Conservation (phyloP, 164 flowering plant species). For the Annona squamosa region DNA sequence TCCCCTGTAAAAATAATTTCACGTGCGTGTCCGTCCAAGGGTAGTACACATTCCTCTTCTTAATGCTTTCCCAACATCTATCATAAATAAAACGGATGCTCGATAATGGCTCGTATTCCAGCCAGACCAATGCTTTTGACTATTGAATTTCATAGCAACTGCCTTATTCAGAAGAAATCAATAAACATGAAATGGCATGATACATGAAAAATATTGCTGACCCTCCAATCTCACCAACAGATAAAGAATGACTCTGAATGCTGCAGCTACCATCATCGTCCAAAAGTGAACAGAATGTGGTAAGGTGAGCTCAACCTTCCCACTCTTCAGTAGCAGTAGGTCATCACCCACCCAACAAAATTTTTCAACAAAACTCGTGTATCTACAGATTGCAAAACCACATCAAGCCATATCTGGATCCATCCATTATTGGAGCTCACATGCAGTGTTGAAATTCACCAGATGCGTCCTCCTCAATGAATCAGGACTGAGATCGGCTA, state of each 20-base stretch:
- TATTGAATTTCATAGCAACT: constrained; percentile 5
- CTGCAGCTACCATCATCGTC: constrained; percentile 11
- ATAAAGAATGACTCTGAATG: constrained; percentile 32
- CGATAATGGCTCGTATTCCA: not conserved
- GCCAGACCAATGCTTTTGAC: not conserved
- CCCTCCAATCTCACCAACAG: constrained; percentile 20
- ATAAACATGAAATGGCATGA: constrained; percentile 22
- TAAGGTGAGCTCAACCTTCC: constrained; percentile 4
- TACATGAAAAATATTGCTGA: constrained; percentile 25
- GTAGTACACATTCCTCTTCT: not conserved
- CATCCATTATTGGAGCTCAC: constrained; percentile 1
- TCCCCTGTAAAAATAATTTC: no score
- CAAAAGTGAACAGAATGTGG: constrained; percentile 15
- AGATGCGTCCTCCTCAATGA: not conserved
- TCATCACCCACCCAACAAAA: constrained; percentile 4
- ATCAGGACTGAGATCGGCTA: constrained; percentile 16
- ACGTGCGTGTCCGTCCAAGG: no score
- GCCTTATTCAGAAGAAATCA: constrained; percentile 25
- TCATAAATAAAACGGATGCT: not conserved
- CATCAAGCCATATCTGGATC: constrained; percentile 14
- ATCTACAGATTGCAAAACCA: constrained; percentile 23
- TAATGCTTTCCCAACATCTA: not conserved
- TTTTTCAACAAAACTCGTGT: constrained; percentile 14
- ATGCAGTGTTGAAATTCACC: not conserved
- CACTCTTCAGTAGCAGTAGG: constrained; percentile 8